Evolutionary conservation across 2,329 filamentous ascomycete genomes (phyloP), one percentile per base, ranked within the genome.

Genomic region (Metarhizium sp.): DNA sequence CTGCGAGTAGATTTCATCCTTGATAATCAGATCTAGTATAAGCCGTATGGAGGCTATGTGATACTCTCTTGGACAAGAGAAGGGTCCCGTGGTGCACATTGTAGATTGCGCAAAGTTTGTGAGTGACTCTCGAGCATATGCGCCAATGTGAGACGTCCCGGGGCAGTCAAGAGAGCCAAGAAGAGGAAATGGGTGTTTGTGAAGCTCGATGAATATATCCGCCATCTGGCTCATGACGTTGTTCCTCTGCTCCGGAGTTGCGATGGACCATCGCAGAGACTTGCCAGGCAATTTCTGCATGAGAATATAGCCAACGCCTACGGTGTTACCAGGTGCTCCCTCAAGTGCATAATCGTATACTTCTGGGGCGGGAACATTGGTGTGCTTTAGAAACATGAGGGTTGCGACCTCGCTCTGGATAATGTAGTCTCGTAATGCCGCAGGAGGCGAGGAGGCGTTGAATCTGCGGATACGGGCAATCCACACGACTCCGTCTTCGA

Each of bases 401-500:
- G 73, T 75, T 42, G 72, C 66, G 40, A 71, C 67, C 54, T 77
- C 73, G 57, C 72, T 74, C 54, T 60, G 61, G 45, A 75, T 55
- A 46, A 74, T 68, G 51, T 69, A 67, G 56, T 72, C 64, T 57
- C 65, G 62, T 40, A 71, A 20, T 40, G 54, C 62, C 46, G 60
- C 11, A 0, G 67, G 71, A n/a, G 73, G 71, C 1, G 71, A 72
- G 20, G 67, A 71, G n/a, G 67, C 67, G 54, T 75, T 73, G 55
- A 61, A 66, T 57, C 69, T 68, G 51, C 70, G 71, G 50, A 76
- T 68, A 13, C 74, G 68, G 18, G 71, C 71, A 2, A 77, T 64
- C 75, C 73, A 77, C 49, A 58, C 64, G 30, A 73, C 58, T 45
- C 71, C 71, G 59, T 77, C 74, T 5, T 73, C 66, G 57, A 78